Base-by-base conservation (phyloP, 805 yeast genomes). In the Hanseniaspora singularis region DNA sequence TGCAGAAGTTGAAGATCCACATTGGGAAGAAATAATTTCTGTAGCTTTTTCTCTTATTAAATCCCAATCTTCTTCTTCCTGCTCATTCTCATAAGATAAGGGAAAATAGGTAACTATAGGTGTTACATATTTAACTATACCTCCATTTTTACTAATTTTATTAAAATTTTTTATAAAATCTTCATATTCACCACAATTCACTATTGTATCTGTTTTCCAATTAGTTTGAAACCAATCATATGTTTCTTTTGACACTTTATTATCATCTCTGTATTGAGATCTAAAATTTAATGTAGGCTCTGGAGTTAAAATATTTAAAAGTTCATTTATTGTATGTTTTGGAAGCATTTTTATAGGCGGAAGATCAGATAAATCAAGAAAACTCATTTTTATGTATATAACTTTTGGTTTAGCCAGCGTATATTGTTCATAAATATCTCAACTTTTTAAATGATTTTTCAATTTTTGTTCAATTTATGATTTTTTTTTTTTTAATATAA, bases 261-360 rank as follows among this genome's bases (percentile, higher is more conserved):
- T 20, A 6, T 12, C 15, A 14, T 28, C 16, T 7, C 32, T 16
- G 2, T 20, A 18, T 18, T 31, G 26, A 15, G 5, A 10, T 18
- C 23, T 23, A 22, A 48, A 79, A 58, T 81, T 77, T 49, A 69
- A 67, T 22, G 72, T 70, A 19, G 65, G 67, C 18, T 67, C 68
- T 0, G 75, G 76, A 4, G 71, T 58, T 32, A 81, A 58, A 2
- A 80, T 61, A 37, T 64, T 59, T 3, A 82, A 58, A 1, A 79
- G 54, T 1, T 70, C 59, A 2, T 63, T 15, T 0, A 81, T 54
- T 0, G 73, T 76, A 1, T 51, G 56, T 6, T 58, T 57, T 1
- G 83, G 74, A 0, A 84, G 79, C 16, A 60, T 56, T 10, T 53
- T 54, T 5, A 63, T 61, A 3, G 60, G 54, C 0, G 92, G 89